Conservation (phyloP, 1,139 yeast species). For the Geotrichum fermentans region DNA sequence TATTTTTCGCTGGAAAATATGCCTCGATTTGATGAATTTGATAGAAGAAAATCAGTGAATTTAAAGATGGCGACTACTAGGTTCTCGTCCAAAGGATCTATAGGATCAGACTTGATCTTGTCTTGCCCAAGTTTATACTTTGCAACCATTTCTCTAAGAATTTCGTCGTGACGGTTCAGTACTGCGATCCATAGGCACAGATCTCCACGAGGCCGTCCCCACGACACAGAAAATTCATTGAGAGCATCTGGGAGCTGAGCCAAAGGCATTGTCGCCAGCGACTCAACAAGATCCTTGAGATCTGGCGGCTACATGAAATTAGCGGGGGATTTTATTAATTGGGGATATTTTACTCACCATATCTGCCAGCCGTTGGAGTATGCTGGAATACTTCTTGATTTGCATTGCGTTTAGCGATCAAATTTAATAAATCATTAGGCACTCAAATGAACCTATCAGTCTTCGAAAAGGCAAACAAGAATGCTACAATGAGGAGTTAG, state of each 20-base stretch:
- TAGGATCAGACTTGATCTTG: slow-evolving; percentile 39
- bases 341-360: slow-evolving; percentile 27
- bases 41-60: slow-evolving; percentile 63
- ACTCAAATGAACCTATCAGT: no score
- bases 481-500: no score
- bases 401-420: slow-evolving; percentile 30
- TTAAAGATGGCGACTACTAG: slow-evolving; percentile 51
- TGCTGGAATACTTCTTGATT: slow-evolving; percentile 30
- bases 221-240: slow-evolving; percentile 34
- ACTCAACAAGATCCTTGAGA: slow-evolving; percentile 41
- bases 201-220: slow-evolving; percentile 72
- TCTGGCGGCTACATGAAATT: slow-evolving; percentile 37
- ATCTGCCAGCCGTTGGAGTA: slow-evolving; percentile 30
- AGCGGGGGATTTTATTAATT: slow-evolving; percentile 2
- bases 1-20: slow-evolving; percentile 65
- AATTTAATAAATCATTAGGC: no score
- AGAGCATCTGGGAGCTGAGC: slow-evolving; percentile 39
- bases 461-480: no score
- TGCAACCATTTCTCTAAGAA: slow-evolving; percentile 51
- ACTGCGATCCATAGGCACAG: slow-evolving; percentile 73
- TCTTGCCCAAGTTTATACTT: slow-evolving; percentile 53
- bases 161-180: slow-evolving; percentile 66
- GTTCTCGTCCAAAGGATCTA: slow-evolving; percentile 46
- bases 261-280: slow-evolving; percentile 36
- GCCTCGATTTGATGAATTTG: slow-evolving; percentile 63